Evolutionary conservation across 2,329 filamentous ascomycete genomes (phyloP).

Genomic region (Pseudogymnoascus sp.): DNA sequence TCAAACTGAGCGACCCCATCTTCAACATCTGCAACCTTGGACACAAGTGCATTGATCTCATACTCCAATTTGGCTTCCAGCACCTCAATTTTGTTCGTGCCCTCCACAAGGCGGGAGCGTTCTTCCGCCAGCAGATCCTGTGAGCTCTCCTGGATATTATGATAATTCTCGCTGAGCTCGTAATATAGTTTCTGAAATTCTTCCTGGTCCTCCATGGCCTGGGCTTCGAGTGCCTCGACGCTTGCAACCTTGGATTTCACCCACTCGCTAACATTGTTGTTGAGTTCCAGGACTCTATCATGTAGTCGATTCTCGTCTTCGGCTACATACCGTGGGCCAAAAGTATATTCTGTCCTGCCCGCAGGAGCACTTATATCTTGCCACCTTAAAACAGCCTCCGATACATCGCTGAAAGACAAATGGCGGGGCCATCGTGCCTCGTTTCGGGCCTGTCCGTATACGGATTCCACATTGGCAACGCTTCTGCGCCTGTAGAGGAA

Average conservation of each 20-base stretch:
- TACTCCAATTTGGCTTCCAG: conserved; percentile 84
- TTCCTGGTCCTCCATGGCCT: conserved; percentile 54
- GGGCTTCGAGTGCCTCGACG: conserved; percentile 52
- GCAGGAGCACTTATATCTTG: conserved; percentile 41
- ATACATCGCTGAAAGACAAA: conserved; percentile 67
- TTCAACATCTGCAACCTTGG: conserved; percentile 80
- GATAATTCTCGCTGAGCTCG: conserved; percentile 61
- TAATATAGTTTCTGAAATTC: conserved; percentile 61
- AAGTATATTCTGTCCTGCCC: conserved; percentile 27
- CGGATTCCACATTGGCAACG: background rate
- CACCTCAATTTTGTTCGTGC: conserved; percentile 69
- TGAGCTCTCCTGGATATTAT: conserved; percentile 57
- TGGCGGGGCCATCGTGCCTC: conserved; percentile 62
- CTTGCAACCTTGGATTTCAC: conserved; percentile 48
- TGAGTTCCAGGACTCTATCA: conserved; percentile 43
- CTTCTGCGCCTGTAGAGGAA: background rate
- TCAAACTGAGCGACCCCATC: conserved; percentile 75
- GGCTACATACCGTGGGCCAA: conserved; percentile 32
- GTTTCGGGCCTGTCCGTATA: conserved; percentile 31
- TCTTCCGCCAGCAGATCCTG: conserved; percentile 64
- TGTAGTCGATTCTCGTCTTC: conserved; percentile 51
- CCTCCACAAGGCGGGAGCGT: conserved; percentile 59
- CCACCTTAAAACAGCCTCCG: conserved; percentile 67
- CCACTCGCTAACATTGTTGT: conserved; percentile 50
- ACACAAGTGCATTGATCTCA: conserved; percentile 72